Evolutionary conservation across 768 basidiomycete species (phyloP), one percentile per base, ranked within the genome.

Genomic region (Coprinopsis marcescibilis): DNA sequence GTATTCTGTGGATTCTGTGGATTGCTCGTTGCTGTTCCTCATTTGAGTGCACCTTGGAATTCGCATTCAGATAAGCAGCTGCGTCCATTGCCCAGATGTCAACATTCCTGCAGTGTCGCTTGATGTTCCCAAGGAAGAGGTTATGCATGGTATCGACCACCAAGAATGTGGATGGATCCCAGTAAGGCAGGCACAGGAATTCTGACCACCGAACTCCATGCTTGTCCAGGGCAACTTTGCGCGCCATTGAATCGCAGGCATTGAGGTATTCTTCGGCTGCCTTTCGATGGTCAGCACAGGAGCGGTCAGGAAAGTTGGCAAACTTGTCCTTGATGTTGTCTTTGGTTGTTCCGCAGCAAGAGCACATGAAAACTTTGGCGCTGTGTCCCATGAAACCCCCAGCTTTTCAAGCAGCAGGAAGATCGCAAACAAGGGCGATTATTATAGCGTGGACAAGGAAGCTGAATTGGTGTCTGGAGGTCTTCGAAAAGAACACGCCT

Each of bases 401-500:
- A 8, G 58, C 52, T 42, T 65, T 52, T 7, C 59, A 47, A 0
- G 60, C 45, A 11, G 63, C 66, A 0, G 55, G 62, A 0, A 64
- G 49, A 46, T 69, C 66, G 33, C 61, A 65, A 1, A 68, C 55
- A 3, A 65, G 57, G 1, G 62, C 63, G 10, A 61, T 51, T 0
- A 69, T 3, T 6, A 60, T 60, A 20, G 42, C 41, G 3, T 48
- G 50, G 15, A 67, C 54, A 2, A 56, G 45, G 1, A 58, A 41
- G 2, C 69, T 67, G 12, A 23, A 3, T 0, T 44, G 34, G 33
- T 55, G 44, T 2, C 10, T 2, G 0, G 12, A 4, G 0, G 64
- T 68, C 4, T 36, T 4, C 0, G 58, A 34, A 5, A 59, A 48
- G 34, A 48, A 57, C 5, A 66, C 25, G 2, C 69, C 66, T 2